Conservation (phyloP, 139 green algal genomes). For the Micractinium conductrix region DNA sequence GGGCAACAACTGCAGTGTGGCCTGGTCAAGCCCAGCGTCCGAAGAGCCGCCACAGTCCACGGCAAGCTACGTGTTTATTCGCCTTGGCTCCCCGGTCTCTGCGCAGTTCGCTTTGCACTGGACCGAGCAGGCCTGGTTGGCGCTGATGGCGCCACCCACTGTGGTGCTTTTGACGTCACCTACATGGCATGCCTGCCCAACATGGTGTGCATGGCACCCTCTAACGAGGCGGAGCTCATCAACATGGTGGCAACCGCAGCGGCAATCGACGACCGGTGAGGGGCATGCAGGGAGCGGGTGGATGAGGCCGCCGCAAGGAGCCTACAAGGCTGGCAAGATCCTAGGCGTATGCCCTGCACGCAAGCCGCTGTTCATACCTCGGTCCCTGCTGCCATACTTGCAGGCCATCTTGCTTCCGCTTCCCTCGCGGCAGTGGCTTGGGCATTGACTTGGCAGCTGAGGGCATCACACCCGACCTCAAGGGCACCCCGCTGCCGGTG, state of each 20-base stretch:
- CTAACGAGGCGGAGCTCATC: constrained; percentile 94
- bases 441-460: constrained; percentile 88
- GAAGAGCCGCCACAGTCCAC: too few relatives aligned
- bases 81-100: too few relatives aligned
- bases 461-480: constrained; percentile 81
- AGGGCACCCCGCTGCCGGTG: constrained; percentile 87
- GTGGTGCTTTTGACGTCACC: constrained; percentile 92
- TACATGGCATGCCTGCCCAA: constrained; percentile 98
- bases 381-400: background rate
- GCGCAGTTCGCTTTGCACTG: constrained; percentile 96
- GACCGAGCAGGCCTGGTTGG: constrained; percentile 97
- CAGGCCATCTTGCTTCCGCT: constrained; percentile 91
- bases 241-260: constrained; percentile 94
- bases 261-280: constrained; percentile 88
- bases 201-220: constrained; percentile 98
- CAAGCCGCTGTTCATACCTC: too few relatives aligned
- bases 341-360: too few relatives aligned
- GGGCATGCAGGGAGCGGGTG: background rate
- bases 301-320: background rate
- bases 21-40: background rate
- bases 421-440: constrained; percentile 94
- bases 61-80: too few relatives aligned
- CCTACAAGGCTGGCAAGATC: too few relatives aligned
- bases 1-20: too few relatives aligned
- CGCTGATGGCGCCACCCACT: constrained; percentile 97